These are phyloP conservation scores for Populus deltoides DNA, from an alignment of 345 rosid genomes.

Conservation along the genomic window DNA sequence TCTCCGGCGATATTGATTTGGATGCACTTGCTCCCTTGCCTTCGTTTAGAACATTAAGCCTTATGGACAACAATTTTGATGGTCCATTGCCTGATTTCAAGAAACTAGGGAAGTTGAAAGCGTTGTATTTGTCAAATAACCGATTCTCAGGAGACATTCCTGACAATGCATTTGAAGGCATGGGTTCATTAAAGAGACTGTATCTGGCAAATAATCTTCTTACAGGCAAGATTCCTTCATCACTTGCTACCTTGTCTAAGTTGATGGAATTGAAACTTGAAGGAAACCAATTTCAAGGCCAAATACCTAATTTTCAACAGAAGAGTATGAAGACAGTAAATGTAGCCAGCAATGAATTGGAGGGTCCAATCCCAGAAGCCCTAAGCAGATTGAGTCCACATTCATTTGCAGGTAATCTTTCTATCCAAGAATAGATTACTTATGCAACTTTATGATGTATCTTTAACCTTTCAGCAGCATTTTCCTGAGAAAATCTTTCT, in stretches of 20 bases:
- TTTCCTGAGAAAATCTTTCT: neutral
- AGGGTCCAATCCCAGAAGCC: conserved; percentile 62
- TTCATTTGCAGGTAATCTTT: conserved; percentile 52
- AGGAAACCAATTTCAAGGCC: conserved; percentile 59
- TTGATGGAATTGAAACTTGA: conserved; percentile 60
- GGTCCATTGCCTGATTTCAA: conserved; percentile 58
- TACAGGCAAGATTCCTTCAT: conserved; percentile 49
- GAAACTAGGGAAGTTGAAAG: conserved; percentile 43
- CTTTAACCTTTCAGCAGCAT: neutral
- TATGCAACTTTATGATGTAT: neutral
- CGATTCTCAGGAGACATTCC: conserved; percentile 52
- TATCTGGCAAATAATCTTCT: conserved; percentile 56
- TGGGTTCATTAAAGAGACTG: conserved; percentile 57
- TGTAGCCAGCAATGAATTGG: conserved; percentile 62
- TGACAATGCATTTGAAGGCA: conserved; percentile 48
- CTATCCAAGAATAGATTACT: neutral
- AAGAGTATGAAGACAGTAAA: conserved; percentile 34
- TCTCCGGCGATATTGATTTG: conserved; percentile 45
- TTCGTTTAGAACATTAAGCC: conserved; percentile 50
- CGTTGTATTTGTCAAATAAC: conserved; percentile 64
- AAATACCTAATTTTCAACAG: conserved; percentile 49
- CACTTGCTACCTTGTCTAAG: conserved; percentile 47
- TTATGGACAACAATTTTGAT: conserved; percentile 59
- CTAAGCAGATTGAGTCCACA: conserved; percentile 40
- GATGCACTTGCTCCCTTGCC: conserved; percentile 39